Conservation (phyloP, 129 eudicot genomes). For the Kitagawia praeruptora region DNA sequence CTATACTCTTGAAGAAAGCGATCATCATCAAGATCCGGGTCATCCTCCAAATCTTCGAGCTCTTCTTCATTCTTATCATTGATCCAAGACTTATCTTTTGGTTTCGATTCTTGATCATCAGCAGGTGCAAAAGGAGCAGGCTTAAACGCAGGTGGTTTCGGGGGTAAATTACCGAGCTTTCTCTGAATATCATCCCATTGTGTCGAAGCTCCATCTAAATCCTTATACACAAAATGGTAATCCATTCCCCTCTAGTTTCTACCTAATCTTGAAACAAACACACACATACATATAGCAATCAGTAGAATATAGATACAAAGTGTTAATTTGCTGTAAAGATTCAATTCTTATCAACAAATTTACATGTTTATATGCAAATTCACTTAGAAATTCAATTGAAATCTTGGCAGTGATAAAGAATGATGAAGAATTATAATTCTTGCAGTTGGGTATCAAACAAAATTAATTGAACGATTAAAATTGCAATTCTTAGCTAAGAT, state of each 20-base stretch:
- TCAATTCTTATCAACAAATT: background rate
- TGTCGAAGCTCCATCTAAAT: constrained; percentile 76
- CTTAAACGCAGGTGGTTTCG: constrained; percentile 70
- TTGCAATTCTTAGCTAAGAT: background rate
- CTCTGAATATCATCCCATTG: constrained; percentile 93
- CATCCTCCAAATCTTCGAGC: constrained; percentile 95
- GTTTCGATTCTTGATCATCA: constrained; percentile 63
- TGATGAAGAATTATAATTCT: background rate
- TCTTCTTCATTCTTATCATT: constrained; percentile 80
- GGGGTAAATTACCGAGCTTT: constrained; percentile 77
- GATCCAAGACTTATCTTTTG: constrained; percentile 70
- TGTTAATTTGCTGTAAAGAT: background rate
- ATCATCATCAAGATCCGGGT: constrained; percentile 58
- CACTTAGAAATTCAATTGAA: background rate
- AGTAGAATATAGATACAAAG: background rate
- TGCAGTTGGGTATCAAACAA: background rate
- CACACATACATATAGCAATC: background rate
- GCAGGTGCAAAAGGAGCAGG: constrained; percentile 75
- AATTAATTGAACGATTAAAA: no score
- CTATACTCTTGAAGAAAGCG: constrained; percentile 85
- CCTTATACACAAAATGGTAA: constrained; percentile 83
- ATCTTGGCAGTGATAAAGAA: background rate
- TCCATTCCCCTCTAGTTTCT: constrained; percentile 32
- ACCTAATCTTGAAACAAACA: background rate
- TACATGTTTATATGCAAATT: background rate